These are phyloP conservation scores for Fonsecaea nubica DNA, from an alignment of 2,329 filamentous ascomycete genomes.

Conservation along the genomic window DNA sequence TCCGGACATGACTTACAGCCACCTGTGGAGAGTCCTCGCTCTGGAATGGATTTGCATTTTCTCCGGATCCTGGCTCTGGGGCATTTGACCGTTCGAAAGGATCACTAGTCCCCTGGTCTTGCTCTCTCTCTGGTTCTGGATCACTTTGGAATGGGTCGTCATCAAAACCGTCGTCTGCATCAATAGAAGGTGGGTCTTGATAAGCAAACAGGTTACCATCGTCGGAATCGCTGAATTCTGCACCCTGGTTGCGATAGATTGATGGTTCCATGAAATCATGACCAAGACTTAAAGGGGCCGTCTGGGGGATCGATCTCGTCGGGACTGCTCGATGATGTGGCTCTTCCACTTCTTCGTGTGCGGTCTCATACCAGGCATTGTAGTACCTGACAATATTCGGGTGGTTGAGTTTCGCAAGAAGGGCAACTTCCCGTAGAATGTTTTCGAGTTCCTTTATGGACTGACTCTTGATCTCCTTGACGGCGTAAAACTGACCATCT, in stretches of 20 bases:
- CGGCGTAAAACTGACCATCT: conserved; percentile 90
- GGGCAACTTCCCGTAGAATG: conserved; percentile 82
- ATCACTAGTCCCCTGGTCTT: conserved; percentile 21
- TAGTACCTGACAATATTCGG: conserved; percentile 89
- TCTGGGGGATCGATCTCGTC: conserved; percentile 22
- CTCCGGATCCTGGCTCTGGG: conserved; percentile 6
- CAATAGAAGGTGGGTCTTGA: conserved; percentile 42
- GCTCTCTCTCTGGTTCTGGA: conserved; percentile 26
- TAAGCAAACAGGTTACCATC: conserved; percentile 34
- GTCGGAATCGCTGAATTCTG: conserved; percentile 75
- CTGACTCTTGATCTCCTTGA: conserved; percentile 92
- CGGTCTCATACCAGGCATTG: conserved; percentile 83
- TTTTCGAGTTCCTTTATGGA: conserved; percentile 67
- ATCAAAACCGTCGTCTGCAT: conserved; percentile 54
- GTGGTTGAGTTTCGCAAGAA: conserved; percentile 91
- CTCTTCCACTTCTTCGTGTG: conserved; percentile 31
- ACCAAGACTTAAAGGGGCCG: conserved; percentile 53
- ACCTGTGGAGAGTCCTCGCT: conserved; percentile 26
- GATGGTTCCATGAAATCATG: conserved; percentile 93
- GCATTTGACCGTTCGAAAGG: conserved; percentile 23
- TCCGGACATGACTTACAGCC: conserved; percentile 14
- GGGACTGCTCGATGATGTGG: conserved; percentile 12
- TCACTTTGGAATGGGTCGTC: conserved; percentile 46
- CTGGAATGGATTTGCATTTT: conserved; percentile 21
- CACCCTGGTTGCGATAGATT: conserved; percentile 67